Base-by-base conservation (phyloP, 2,329 filamentous ascomycete species). In the Venturia carpophila region DNA sequence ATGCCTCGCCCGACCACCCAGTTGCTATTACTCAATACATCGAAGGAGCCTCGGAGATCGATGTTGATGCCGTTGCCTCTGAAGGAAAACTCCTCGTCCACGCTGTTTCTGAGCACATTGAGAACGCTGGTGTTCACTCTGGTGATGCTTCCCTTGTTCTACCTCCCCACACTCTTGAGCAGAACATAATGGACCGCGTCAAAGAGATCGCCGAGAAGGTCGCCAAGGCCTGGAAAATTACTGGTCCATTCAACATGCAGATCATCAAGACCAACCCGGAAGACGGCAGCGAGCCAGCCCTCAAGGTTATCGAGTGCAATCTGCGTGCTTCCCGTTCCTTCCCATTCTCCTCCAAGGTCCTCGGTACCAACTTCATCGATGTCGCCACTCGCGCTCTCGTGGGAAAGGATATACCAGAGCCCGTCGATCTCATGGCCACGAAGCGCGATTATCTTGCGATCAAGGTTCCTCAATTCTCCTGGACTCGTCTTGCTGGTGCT, bases 211-310 rank as follows among this genome's bases (percentile, higher is more conserved):
- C 94, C 19, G 79, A 92, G 77, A 97, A 96, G 84, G 92, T 99
- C 63, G 94, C 94, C 69, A 90, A 94, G 79, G 94, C 94, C 60
- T 97, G 93, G 91, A 92, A 84, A 73, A 97, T 97, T 76, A 97
- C 92, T 24, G 94, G 94, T 65, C 94, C 94, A 66, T 99, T 97
- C 86, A 99, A 99, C 84, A 97, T 99, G 93, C 94, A 99, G 76
- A 96, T 99, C 78, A 97, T 99, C 84, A 96, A 96, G 81, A 91
- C 90, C 43, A 83, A 90, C 15, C 82, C 89, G 72, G 85, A 88
- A 41, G 87, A 90, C 66, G 89, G 89, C 66, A 88, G 87, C 65
- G 84, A 88, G 73, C 85, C 90, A 42, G 82, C 84, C 37, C 85
- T 97, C 69, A 97, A 97, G 83, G 93, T 97, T 73, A 97, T 97